Evolutionary conservation across 257 asterid genomes (phyloP).

Genomic region (Salvia hispanica): DNA sequence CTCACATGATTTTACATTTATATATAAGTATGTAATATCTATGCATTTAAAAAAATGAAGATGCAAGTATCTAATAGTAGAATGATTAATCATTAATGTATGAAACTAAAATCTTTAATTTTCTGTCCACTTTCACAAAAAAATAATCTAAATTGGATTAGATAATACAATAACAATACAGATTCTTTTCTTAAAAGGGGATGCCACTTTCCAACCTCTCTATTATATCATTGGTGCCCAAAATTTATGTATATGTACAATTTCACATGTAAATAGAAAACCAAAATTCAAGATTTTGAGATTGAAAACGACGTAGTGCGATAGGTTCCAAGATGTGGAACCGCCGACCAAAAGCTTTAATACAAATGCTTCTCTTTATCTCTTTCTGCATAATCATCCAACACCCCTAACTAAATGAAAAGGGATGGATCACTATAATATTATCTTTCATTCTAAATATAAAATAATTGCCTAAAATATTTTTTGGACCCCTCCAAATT

Average conservation of each 20-base stretch:
- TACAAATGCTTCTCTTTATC: conserved; percentile 18
- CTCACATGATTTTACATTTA: no score
- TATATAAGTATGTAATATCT: no score
- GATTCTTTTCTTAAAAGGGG: background rate
- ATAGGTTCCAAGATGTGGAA: conserved; percentile 15
- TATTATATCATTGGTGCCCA: background rate
- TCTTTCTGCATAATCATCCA: background rate
- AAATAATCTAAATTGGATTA: no score
- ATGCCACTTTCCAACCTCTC: conserved; percentile 12
- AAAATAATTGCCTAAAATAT: no score
- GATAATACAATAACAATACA: no score
- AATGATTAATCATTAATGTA: no score
- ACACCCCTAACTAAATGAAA: background rate
- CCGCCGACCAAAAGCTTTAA: conserved; percentile 33
- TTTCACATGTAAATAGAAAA: background rate
- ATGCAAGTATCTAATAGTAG: no score
- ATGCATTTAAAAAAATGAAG: no score
- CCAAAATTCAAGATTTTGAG: background rate
- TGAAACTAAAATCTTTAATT: no score
- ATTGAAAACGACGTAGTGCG: conserved; percentile 24
- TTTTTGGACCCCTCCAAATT: no score
- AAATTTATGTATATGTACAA: background rate
- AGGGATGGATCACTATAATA: background rate
- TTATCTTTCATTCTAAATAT: no score
- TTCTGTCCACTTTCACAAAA: no score